phyloP scores from a whole-genome alignment of 805 yeast genomes.

The Candida chauliodis region DNA sequence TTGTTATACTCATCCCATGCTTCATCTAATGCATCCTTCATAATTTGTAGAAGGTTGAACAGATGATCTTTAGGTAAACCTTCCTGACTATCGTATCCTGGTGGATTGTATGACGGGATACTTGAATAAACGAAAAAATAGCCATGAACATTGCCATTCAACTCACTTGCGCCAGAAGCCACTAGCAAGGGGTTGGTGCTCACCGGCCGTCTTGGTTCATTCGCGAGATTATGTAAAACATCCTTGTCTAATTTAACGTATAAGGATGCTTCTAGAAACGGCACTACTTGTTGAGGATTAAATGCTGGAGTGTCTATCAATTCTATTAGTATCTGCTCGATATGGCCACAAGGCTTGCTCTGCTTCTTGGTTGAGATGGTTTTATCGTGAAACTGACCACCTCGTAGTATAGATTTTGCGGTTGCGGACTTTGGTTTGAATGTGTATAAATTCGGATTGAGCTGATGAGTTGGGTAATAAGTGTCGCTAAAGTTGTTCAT shows the following conservation, averaged over 20 bases:
- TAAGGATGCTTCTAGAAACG: slow-evolving; percentile 70
- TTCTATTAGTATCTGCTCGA: slow-evolving; percentile 60
- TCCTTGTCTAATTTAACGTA: slow-evolving; percentile 59
- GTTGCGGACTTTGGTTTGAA: slow-evolving; percentile 38
- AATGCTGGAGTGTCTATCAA: slow-evolving; percentile 74
- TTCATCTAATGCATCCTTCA: slow-evolving; percentile 57
- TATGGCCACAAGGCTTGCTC: neutral
- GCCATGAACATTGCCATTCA: slow-evolving; percentile 75
- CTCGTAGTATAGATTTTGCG: slow-evolving; percentile 23
- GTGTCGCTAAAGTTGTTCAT: slow-evolving; percentile 56
- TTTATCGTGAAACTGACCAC: slow-evolving; percentile 7
- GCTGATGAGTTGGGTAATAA: slow-evolving; percentile 69
- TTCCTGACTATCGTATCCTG: slow-evolving; percentile 44
- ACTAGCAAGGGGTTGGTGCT: slow-evolving; percentile 65
- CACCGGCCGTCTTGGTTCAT: slow-evolving; percentile 59
- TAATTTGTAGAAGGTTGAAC: slow-evolving; percentile 39
- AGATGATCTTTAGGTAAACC: slow-evolving; percentile 13
- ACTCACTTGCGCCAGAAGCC: slow-evolving; percentile 75
- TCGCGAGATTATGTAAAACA: slow-evolving; percentile 56
- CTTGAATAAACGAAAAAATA: slow-evolving; percentile 68
- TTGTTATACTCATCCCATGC: slow-evolving; percentile 70
- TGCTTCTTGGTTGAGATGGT: neutral
- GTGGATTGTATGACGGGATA: slow-evolving; percentile 61
- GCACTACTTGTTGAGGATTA: slow-evolving; percentile 63
- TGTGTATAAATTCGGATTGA: slow-evolving; percentile 56